Conservation (phyloP, 2,329 filamentous ascomycete species). For the Nemania bipapillata region DNA sequence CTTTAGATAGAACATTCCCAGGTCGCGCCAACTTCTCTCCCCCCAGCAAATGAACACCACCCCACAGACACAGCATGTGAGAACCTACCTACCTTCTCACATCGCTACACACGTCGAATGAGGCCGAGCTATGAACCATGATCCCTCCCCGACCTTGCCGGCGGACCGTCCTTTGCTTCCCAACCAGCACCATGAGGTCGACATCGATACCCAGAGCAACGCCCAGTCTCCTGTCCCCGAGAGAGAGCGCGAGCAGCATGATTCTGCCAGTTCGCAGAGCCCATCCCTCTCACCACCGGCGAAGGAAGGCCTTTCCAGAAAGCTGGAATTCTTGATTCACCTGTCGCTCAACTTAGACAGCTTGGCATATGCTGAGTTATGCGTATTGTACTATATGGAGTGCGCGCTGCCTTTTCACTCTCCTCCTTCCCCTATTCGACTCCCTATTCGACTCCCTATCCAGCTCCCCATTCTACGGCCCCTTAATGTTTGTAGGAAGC, state of each 20-base stretch:
- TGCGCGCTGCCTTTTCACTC: slow-evolving; percentile 53
- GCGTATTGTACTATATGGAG: slow-evolving; percentile 77
- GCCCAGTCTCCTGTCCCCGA: slow-evolving; percentile 27
- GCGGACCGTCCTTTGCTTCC: slow-evolving; percentile 49
- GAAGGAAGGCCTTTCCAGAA: slow-evolving; percentile 60
- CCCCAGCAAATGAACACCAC: slow-evolving; percentile 41
- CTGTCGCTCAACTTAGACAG: slow-evolving; percentile 71
- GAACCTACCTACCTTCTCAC: slow-evolving; percentile 40
- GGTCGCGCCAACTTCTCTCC: slow-evolving; percentile 11
- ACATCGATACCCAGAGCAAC: slow-evolving; percentile 32
- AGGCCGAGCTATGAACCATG: slow-evolving; percentile 61
- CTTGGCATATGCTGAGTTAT: slow-evolving; percentile 72
- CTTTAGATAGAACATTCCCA: not conserved
- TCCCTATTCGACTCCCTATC: not conserved
- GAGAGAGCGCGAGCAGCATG: slow-evolving; percentile 34
- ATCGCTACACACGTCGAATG: slow-evolving; percentile 52
- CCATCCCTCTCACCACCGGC: slow-evolving; percentile 48
- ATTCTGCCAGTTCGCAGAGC: slow-evolving; percentile 38
- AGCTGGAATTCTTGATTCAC: slow-evolving; percentile 69
- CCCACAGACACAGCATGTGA: slow-evolving; percentile 52
- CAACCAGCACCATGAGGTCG: slow-evolving; percentile 41
- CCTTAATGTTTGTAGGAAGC: slow-evolving; percentile 9
- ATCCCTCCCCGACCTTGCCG: slow-evolving; percentile 57
- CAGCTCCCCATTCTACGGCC: not conserved
- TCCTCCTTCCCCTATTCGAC: not conserved